Evolutionary conservation across 495 filamentous ascomycete species (phyloP), one percentile per base, ranked within the genome.

Genomic region (Penicillium chermesinum): DNA sequence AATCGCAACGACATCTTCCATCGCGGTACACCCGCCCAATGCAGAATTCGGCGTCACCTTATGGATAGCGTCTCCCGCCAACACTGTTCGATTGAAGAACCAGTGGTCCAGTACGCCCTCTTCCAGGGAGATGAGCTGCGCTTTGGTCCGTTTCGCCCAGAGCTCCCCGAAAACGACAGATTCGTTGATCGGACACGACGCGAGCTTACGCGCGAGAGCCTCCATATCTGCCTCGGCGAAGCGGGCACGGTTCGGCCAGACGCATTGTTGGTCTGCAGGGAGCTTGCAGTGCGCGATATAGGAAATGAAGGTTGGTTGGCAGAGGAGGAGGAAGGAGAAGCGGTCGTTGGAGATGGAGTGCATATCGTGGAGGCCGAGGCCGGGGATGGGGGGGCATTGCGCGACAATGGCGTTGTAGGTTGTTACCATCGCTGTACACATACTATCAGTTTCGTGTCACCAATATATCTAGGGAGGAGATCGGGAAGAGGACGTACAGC

Each of bases 11-110:
- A 25, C 17, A 13, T 14, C 15, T 21, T 42, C 40, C 20, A 42
- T 25, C 20, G 20, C 40, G 2, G 40, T 22, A 15, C 25, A 22
- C 2, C 19, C 22, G 25, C 40, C 40, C 1, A 42, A 13, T 22
- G 18, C 40, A 13, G 25, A 19, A 30, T 42, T 27, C n/a, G 40
- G 40, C n/a, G 40, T 42, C 40, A 42, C 25, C 40, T 42, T 42
- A 15, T 42, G 40, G 15, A 42, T 21, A 3, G 40, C 40, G 25
- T 42, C 40, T 5, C 40, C 40, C 13, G 22, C 21, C 18, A 42
- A n/a, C 12, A 42, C 40, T 2, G 17, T 22, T 3, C 40, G 40
- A 14, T 21, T 21, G 7, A 27, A 27, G 21, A 22, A 42, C 20
- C 9, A n/a, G 15, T 42, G 40, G 12, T 25, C 12, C 4, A 42